Evolutionary conservation across 2,329 filamentous ascomycete species (phyloP).

Genomic region (Pestalotiopsis sp.): DNA sequence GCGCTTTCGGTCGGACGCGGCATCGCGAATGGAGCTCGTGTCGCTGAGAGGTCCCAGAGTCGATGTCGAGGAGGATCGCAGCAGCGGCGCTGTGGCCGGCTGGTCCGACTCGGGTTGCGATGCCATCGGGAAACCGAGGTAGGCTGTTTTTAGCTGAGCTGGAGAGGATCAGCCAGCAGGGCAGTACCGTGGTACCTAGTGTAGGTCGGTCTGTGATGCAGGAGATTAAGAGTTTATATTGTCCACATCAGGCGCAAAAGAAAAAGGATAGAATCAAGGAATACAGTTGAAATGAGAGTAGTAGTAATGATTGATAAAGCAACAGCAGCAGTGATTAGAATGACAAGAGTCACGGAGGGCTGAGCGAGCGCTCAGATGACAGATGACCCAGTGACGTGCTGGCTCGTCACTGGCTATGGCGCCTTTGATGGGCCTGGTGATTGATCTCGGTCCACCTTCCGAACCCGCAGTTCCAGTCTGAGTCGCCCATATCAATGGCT

Average conservation of each 20-base stretch:
- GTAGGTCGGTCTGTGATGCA: background rate
- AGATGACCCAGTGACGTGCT: constrained; percentile 1
- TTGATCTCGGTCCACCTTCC: background rate
- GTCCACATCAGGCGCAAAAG: background rate
- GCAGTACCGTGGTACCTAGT: background rate
- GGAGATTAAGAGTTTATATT: background rate
- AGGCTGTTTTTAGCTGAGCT: background rate
- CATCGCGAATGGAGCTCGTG: constrained; percentile 31
- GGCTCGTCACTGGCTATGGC: background rate
- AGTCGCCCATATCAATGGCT: background rate
- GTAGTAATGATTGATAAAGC: background rate
- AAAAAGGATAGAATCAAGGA: background rate
- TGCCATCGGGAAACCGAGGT: constrained; percentile 19
- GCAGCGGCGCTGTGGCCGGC: constrained; percentile 25
- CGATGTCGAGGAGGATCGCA: constrained; percentile 30
- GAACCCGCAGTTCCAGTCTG: background rate
- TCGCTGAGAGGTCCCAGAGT: constrained; percentile 30
- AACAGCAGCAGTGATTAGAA: background rate
- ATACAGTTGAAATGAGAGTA: background rate
- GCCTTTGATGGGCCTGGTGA: background rate
- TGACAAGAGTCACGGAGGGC: background rate
- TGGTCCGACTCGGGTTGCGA: constrained; percentile 22
- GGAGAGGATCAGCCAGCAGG: background rate
- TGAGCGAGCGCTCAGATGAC: background rate
- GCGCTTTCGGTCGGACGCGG: constrained; percentile 19